Percentiles rank a stretch among this genome's conserved stretches.
These are phyloP conservation scores for Sporisorium iseilematis-ciliati DNA, from an alignment of 1,284 basidiomycete genomes.

Conservation along the genomic window DNA sequence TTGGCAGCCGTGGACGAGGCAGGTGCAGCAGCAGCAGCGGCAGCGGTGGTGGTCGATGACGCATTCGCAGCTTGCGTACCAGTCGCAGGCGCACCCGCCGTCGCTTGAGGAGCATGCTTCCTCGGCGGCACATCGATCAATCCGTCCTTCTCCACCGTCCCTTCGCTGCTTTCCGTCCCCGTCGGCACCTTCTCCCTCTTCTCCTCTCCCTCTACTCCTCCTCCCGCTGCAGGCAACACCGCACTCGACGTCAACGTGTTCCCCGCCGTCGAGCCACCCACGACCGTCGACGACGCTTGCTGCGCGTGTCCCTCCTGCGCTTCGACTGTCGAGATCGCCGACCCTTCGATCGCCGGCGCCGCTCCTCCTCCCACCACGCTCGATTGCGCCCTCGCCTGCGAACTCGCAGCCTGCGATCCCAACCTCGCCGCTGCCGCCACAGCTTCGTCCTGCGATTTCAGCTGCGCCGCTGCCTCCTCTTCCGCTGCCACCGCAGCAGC, in stretches of 20 bases:
- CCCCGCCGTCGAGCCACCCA: slow-evolving; percentile 30
- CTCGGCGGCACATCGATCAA: slow-evolving; percentile 33
- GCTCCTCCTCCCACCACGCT: neutral
- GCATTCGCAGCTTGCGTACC: neutral
- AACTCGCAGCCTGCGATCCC: slow-evolving; percentile 38
- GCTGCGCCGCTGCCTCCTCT: slow-evolving; percentile 20
- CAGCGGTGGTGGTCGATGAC: neutral
- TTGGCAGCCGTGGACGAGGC: slow-evolving; percentile 1
- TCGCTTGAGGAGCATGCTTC: slow-evolving; percentile 10
- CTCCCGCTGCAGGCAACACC: neutral
- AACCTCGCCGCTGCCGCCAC: slow-evolving; percentile 36
- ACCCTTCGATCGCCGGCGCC: slow-evolving; percentile 10
- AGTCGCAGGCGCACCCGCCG: neutral
- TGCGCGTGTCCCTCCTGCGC: slow-evolving; percentile 26
- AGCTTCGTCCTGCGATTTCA: slow-evolving; percentile 37
- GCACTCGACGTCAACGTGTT: slow-evolving; percentile 25
- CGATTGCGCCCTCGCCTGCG: slow-evolving; percentile 28
- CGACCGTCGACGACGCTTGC: slow-evolving; percentile 37
- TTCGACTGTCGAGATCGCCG: neutral
- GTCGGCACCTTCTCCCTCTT: slow-evolving; percentile 4
- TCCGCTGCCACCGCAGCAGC: slow-evolving; percentile 1
- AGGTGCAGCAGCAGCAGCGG: slow-evolving; percentile 3
- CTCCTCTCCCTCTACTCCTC: neutral
- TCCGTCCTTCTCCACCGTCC: slow-evolving; percentile 40
- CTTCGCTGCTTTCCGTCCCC: slow-evolving; percentile 33